A percentile compares a stretch with the other conserved stretches of the same genome.
Conservation (phyloP, 116 monocot genomes). For the Phalaenopsis hybrid region DNA sequence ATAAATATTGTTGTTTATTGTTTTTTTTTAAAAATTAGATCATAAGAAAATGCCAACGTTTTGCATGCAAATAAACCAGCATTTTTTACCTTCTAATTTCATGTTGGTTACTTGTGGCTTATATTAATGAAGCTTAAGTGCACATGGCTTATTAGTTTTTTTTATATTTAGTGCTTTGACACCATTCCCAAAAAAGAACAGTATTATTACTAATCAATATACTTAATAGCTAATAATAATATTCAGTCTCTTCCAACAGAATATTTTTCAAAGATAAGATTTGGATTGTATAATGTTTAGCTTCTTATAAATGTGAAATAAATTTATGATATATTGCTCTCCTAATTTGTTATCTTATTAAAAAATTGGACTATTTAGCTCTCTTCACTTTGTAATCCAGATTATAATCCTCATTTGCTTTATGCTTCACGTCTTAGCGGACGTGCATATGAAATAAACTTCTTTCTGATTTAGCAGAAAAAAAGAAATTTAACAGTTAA, state of each 20-base stretch:
- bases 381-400: background rate
- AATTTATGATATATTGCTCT: background rate
- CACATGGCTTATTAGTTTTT: background rate
- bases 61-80: background rate
- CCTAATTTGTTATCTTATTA: background rate
- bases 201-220: background rate
- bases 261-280: background rate
- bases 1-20: background rate
- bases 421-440: no score
- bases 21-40: background rate
- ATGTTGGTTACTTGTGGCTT: background rate
- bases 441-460: no score
- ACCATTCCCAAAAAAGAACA: background rate
- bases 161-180: background rate
- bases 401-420: background rate
- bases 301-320: background rate
- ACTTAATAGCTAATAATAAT: background rate
- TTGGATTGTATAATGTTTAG: background rate
- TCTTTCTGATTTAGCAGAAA: no score
- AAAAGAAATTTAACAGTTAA: no score
- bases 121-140: background rate
- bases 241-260: background rate
- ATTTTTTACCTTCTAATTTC: background rate
- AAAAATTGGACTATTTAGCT: background rate
- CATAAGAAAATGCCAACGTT: background rate